Evolutionary conservation across 2,329 filamentous ascomycete genomes (phyloP), one percentile per base, ranked within the genome.

Genomic region (Acrodontium crateriforme): DNA sequence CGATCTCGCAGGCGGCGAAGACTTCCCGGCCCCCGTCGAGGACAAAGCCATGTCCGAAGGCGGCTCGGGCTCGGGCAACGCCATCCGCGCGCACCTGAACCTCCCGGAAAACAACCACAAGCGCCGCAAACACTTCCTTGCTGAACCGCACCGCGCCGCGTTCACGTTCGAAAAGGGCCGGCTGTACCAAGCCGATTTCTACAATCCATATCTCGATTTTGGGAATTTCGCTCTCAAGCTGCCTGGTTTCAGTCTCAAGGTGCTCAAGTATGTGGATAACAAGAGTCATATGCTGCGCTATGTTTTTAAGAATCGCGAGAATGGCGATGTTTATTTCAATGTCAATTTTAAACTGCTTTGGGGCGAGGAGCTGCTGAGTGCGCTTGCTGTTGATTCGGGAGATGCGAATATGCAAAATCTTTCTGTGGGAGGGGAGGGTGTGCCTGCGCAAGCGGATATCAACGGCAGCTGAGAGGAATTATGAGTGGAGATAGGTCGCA

Each of bases 151-250:
- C 16, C 43, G 58, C 8, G 43, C 54, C 16, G 26, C 34, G 0
- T 57, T 62, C 25, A 46, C 47, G 1, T 63, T 63, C 25, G 57
- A 62, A 32, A 52, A 55, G 30, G 60, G 54, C 0, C 32, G 60
- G 12, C 29, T 55, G 29, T 63, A 64, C 30, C 50, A 58, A 20
- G 57, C 45, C 1, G 60, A 64, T 30, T 63, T 64, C 33, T 62
- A 58, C 46, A 64, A 64, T 29, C 57, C 58, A 13, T 60, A 63
- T 39, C 39, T 64, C 4, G 60, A 63, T 35, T 64, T 62, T 40
- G 53, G 55, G 1, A 59, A 60, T 24, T 62, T 60, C 32, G 45
- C 53, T 3, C 34, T 64, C 3, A 54, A 58, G 29, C 35, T 64
- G 10, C 60, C 60, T 0, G 60, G 60, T 0, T 60, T 63, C 28